Evolutionary conservation across 176 grass and related monocot genomes (phyloP), one percentile per base, ranked within the genome.

Genomic region (Eragrostis curvula): DNA sequence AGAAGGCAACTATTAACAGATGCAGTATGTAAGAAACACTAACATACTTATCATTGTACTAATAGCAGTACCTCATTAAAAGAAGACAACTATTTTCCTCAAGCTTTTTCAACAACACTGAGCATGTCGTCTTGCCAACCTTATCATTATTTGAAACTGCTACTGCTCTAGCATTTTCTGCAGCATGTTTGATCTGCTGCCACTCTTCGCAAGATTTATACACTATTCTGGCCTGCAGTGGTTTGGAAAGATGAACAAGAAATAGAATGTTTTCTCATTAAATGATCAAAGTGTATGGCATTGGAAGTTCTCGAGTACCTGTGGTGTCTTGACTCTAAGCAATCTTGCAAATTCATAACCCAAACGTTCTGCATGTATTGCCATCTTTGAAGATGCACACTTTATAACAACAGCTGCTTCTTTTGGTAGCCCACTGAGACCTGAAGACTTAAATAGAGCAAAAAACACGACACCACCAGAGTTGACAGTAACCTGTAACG

Each of bases 391-490:
- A 44, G 92, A 91, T 78, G 88, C 83, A 71, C 95, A 90, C 80
- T 98, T 98, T 76, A 98, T 91, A 45, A 98, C 96, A 16, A 92
- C 96, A 55, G 85, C 92, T 53, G 89, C 76, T 94, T 97, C 88
- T 68, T 91, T 91, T 64, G 36, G 64, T 48, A 60, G 56, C 17
- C 85, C 82, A 79, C 72, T 68, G 44, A 66, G 79, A 85, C 32
- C 67, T 52, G 71, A 32, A 86, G 78, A 74, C 74, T 46, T 81
- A 78, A 98, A 98, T 73, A 98, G 82, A 76, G 90, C 88, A 89
- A 98, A 98, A 75, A 98, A 95, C 23, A 98, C 96, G 46, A 98
- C 87, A 29, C 96, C 92, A 55, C 96, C 96, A 82, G 96, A 98
- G 89, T 98, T 98, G 57, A 98, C 96, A 41, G 92, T 98, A 47